Conservation (phyloP, 768 basidiomycete species). For the Lactifluus rugatus region DNA sequence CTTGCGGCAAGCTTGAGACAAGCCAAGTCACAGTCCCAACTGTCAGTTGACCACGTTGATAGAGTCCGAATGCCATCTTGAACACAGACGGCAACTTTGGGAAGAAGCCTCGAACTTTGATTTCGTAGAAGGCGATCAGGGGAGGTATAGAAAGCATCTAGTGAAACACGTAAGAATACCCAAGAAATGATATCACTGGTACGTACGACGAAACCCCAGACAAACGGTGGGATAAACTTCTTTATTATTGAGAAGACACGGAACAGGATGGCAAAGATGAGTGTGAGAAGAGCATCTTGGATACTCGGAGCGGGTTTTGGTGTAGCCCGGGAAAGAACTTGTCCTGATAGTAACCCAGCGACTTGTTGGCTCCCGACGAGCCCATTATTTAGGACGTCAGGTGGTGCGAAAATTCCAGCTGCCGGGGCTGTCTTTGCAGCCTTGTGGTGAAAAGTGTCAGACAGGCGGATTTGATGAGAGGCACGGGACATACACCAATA, state of each 20-base stretch:
- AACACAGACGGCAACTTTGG: conserved; percentile 3
- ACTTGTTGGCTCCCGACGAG: background rate
- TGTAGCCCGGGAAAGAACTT: background rate
- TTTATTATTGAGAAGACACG: background rate
- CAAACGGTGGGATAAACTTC: background rate
- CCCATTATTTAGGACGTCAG: background rate
- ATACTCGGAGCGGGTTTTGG: background rate
- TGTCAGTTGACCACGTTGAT: conserved; percentile 2
- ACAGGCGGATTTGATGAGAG: background rate
- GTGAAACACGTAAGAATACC: background rate
- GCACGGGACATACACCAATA: background rate
- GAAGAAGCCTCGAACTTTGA: conserved; percentile 1
- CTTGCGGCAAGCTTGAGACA: conserved; percentile 4
- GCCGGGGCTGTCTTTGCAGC: background rate
- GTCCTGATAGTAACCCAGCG: background rate
- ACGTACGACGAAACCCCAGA: background rate
- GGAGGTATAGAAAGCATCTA: conserved; percentile 2
- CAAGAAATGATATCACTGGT: background rate
- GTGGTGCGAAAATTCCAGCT: background rate
- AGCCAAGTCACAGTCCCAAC: conserved; percentile 2
- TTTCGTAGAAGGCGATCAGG: conserved; percentile 7
- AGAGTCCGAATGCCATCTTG: background rate
- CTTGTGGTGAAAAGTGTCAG: background rate
- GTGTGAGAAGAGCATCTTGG: background rate
- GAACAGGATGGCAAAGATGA: background rate